These are phyloP conservation scores for Fabrea salina DNA, from an alignment of 169 alveolate genomes.

Conservation along the genomic window DNA sequence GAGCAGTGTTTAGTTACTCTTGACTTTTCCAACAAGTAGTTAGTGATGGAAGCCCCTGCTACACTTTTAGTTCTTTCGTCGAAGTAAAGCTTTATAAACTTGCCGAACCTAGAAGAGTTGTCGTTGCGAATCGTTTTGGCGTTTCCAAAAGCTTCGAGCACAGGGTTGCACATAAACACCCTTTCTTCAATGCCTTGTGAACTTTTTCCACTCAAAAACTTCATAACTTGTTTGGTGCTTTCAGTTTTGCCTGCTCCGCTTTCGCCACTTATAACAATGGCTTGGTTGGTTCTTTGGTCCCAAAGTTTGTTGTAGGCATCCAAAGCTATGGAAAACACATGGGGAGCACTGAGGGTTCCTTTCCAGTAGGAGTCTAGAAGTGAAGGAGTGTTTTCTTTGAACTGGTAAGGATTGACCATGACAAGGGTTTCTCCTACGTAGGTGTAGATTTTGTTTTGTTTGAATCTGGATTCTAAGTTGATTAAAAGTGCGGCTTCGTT, in stretches of 20 bases:
- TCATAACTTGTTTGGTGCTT: slow-evolving; percentile 93
- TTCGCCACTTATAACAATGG: slow-evolving; percentile 96
- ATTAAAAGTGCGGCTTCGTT: slow-evolving; percentile 62
- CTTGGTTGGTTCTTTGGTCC: slow-evolving; percentile 72
- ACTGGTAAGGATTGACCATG: slow-evolving; percentile 8
- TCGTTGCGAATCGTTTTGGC: slow-evolving; percentile 98
- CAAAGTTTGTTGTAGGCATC: background rate
- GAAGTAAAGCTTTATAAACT: slow-evolving; percentile 91
- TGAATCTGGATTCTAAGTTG: slow-evolving; percentile 45
- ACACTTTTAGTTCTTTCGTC: slow-evolving; percentile 76
- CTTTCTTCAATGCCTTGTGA: slow-evolving; percentile 79
- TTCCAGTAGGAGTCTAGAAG: background rate
- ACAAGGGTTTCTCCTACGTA: slow-evolving; percentile 47
- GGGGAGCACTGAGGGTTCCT: too few relatives aligned
- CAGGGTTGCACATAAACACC: slow-evolving; percentile 95
- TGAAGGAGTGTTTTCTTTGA: background rate
- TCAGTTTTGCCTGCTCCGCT: slow-evolving; percentile 99
- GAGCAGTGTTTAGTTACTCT: slow-evolving; percentile 92
- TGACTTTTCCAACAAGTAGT: slow-evolving; percentile 95
- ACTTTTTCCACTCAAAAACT: slow-evolving; percentile 43
- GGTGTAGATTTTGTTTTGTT: slow-evolving; percentile 43
- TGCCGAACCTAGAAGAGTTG: slow-evolving; percentile 97
- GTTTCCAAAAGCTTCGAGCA: slow-evolving; percentile 98
- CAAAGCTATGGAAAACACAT: background rate
- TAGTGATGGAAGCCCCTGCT: slow-evolving; percentile 89